Conservation (phyloP, 2,329 filamentous ascomycete species). For the Neofusicoccum kwambonambiense region DNA sequence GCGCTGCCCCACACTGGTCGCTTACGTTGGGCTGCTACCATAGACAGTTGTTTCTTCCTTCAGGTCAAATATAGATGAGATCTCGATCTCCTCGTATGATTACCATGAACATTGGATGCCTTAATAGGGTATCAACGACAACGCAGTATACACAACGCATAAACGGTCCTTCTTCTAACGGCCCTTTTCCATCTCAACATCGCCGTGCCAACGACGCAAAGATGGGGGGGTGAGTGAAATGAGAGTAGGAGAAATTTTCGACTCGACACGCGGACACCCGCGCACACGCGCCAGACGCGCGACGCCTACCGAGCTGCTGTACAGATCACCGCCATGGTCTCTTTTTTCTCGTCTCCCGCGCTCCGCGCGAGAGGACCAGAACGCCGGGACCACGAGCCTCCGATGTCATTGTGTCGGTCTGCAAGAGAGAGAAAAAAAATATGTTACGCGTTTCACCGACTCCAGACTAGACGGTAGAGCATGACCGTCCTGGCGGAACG, state of each 20-base stretch:
- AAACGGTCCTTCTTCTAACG: background rate
- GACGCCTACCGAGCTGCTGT: too few species aligned
- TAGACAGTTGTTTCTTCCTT: background rate
- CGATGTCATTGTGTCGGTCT: constrained; percentile 10
- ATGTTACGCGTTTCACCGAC: too few species aligned
- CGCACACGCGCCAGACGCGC: too few species aligned
- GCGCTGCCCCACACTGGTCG: background rate
- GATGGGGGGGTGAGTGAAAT: background rate
- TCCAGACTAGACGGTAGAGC: too few species aligned
- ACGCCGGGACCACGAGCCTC: background rate
- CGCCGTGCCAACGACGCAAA: background rate
- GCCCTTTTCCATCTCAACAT: background rate
- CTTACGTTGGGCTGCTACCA: background rate
- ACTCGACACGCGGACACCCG: background rate
- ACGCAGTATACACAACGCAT: too few species aligned
- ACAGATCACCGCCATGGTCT: too few species aligned
- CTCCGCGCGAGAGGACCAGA: background rate
- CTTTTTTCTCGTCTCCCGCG: background rate
- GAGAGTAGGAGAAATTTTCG: background rate
- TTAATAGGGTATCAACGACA: background rate
- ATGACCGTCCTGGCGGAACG: too few species aligned
- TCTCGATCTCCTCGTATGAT: background rate
- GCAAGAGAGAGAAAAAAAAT: background rate
- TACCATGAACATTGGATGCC: background rate
- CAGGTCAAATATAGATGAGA: background rate